Percentiles rank a stretch among this genome's conserved stretches.
These are phyloP conservation scores for Diphasiastrum complanatum DNA, from an alignment of 83 land plant genomes.

Conservation along the genomic window DNA sequence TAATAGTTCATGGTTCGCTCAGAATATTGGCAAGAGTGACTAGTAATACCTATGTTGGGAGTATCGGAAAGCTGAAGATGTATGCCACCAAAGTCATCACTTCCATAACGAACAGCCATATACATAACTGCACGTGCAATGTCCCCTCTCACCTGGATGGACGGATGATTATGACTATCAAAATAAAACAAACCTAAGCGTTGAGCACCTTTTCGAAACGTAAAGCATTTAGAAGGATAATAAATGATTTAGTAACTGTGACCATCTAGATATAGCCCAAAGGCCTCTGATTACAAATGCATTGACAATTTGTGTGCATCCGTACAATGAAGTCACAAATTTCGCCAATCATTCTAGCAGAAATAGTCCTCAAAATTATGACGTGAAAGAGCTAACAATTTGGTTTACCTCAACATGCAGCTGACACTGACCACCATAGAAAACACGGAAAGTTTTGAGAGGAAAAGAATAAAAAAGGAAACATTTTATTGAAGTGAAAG, in stretches of 20 bases:
- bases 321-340: too few relatives aligned
- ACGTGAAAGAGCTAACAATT: too few relatives aligned
- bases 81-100: conserved; percentile 25
- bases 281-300: neutral
- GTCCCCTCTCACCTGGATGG: conserved; percentile 59
- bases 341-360: too few relatives aligned
- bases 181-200: neutral
- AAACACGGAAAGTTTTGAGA: too few relatives aligned
- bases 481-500: too few relatives aligned
- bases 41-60: conserved; percentile 48
- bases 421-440: too few relatives aligned
- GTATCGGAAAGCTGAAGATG: conserved; percentile 50
- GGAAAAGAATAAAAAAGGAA: neutral
- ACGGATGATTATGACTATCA: neutral
- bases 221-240: neutral
- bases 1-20: too few relatives aligned
- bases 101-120: conserved; percentile 71
- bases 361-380: too few relatives aligned
- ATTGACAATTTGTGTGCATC: neutral
- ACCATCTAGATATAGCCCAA: neutral
- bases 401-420: too few relatives aligned
- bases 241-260: neutral
- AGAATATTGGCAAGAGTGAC: too few relatives aligned
- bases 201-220: neutral
- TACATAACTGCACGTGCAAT: conserved; percentile 63